These are phyloP conservation scores for Fomitopsis palustris DNA, from an alignment of 1,284 basidiomycete genomes.

Conservation along the genomic window DNA sequence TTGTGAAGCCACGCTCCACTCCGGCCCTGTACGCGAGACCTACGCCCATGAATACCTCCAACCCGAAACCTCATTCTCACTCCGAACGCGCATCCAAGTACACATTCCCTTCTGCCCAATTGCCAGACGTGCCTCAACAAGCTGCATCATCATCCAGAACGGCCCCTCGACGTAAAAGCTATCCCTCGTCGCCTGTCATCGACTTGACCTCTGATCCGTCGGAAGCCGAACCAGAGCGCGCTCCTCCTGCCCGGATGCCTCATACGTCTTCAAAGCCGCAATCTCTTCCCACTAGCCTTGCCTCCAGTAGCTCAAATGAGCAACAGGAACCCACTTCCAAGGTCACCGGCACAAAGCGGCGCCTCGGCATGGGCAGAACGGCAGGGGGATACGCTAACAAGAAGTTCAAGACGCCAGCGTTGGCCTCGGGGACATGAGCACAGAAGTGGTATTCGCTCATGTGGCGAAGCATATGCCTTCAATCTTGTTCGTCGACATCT, in stretches of 20 bases:
- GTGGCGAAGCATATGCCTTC: too few species aligned
- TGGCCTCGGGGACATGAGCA: background rate
- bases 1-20: background rate
- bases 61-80: too few species aligned
- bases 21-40: background rate
- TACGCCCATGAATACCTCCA: background rate
- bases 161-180: too few species aligned
- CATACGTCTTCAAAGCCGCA: background rate
- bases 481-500: background rate
- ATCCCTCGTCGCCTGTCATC: too few species aligned
- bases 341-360: constrained; percentile 39
- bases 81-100: too few species aligned
- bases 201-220: too few species aligned
- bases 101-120: too few species aligned
- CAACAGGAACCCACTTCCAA: constrained; percentile 4
- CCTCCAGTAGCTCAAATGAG: background rate
- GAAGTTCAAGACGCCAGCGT: constrained; percentile 52
- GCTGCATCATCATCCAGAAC: too few species aligned
- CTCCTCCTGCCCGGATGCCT: background rate
- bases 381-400: constrained; percentile 57
- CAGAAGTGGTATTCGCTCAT: too few species aligned
- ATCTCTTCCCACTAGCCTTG: background rate
- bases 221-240: too few species aligned
- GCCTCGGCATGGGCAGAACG: constrained; percentile 56
- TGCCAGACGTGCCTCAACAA: too few species aligned